These are phyloP conservation scores for Puccinia polysora DNA, from an alignment of 1,284 basidiomycete species.

Conservation along the genomic window DNA sequence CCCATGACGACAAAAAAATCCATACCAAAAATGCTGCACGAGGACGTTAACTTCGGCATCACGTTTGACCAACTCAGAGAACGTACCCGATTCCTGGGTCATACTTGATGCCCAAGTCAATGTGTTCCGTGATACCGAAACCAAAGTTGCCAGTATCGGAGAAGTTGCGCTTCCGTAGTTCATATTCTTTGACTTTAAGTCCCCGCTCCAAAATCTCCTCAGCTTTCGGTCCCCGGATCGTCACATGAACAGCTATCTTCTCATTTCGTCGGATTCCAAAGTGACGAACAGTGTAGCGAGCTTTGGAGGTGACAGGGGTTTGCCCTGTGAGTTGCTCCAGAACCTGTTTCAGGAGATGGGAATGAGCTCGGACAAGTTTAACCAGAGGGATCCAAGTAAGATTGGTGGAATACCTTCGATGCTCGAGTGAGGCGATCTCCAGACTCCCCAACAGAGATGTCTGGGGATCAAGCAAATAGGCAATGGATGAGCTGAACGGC, in stretches of 20 bases:
- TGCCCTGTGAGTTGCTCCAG: slow-evolving; percentile 99
- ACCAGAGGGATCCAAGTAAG: neutral
- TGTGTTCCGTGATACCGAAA: slow-evolving; percentile 97
- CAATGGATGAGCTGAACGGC: neutral
- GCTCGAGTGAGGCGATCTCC: slow-evolving; percentile 98
- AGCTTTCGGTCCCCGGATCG: slow-evolving; percentile 97
- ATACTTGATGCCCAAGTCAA: slow-evolving; percentile 96
- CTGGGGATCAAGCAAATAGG: slow-evolving; percentile 55
- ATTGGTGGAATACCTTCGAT: slow-evolving; percentile 68
- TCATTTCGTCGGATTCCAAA: slow-evolving; percentile 99
- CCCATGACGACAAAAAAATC: slow-evolving; percentile 84
- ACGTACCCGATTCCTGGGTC: slow-evolving; percentile 78
- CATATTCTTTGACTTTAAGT: slow-evolving; percentile 99
- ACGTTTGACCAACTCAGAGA: neutral
- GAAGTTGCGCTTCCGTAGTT: slow-evolving; percentile 83
- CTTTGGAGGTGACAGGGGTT: slow-evolving; percentile 98
- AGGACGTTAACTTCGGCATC: neutral
- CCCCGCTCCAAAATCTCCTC: slow-evolving; percentile 99
- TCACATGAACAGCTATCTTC: slow-evolving; percentile 99
- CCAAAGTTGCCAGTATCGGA: slow-evolving; percentile 97
- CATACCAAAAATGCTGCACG: slow-evolving; percentile 44
- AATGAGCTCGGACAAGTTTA: neutral
- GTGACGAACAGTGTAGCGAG: slow-evolving; percentile 97
- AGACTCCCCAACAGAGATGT: slow-evolving; percentile 99
- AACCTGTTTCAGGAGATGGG: slow-evolving; percentile 29